Percentiles rank a stretch among this genome's conserved stretches.
These are phyloP conservation scores for Aspergillus nanangensis DNA, from an alignment of 495 filamentous ascomycete genomes.

Conservation along the genomic window DNA sequence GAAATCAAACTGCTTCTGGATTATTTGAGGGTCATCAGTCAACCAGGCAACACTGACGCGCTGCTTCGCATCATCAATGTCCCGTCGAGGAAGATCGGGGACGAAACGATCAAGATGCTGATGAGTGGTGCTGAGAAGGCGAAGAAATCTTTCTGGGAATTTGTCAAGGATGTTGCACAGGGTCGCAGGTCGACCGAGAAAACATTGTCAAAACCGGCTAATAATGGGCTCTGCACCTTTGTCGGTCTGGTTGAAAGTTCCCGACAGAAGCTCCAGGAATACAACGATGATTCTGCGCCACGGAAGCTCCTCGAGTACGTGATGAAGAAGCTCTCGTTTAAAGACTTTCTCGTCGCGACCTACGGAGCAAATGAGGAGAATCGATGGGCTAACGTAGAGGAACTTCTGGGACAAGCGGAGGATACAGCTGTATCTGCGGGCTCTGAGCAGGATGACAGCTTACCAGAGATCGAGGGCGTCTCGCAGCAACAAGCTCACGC, in stretches of 20 bases:
- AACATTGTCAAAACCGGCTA: conserved; percentile 62
- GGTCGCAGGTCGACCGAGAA: conserved; percentile 62
- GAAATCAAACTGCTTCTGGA: conserved; percentile 90
- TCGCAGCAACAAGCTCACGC: conserved; percentile 55
- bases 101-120: conserved; percentile 69
- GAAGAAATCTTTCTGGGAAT: conserved; percentile 65
- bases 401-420: conserved; percentile 74
- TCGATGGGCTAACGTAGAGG: conserved; percentile 89
- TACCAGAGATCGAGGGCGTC: conserved; percentile 75
- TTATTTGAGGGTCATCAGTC: conserved; percentile 81
- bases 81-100: conserved; percentile 77
- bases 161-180: conserved; percentile 65
- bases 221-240: conserved; percentile 58
- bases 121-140: conserved; percentile 68
- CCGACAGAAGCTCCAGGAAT: conserved; percentile 53
- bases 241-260: conserved; percentile 59
- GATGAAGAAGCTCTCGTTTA: conserved; percentile 66
- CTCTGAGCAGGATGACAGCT: conserved; percentile 53
- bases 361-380: conserved; percentile 75
- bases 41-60: conserved; percentile 86
- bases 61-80: conserved; percentile 81
- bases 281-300: conserved; percentile 46
- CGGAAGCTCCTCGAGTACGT: conserved; percentile 71
- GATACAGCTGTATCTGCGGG: conserved; percentile 41
- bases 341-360: conserved; percentile 63